phyloP scores from a whole-genome alignment of 2,329 filamentous ascomycete genomes.

The Didymella arachidicola region DNA sequence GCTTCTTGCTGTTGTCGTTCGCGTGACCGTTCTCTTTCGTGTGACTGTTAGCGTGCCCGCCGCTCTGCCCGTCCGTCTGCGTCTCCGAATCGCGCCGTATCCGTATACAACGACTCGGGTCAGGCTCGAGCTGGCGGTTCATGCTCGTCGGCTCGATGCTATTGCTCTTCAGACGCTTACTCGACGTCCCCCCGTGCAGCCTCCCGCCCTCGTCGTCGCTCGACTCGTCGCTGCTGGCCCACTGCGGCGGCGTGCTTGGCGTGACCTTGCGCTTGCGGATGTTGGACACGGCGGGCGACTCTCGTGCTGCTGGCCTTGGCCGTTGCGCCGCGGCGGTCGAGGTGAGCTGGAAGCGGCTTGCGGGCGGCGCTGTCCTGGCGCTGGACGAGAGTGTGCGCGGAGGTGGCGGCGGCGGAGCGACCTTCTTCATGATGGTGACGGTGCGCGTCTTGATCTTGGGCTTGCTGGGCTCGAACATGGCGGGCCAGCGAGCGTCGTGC shows the following conservation, averaged over 20 bases:
- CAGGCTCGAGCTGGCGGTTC: conserved; percentile 49
- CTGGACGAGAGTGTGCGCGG: conserved; percentile 7
- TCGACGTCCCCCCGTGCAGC: conserved; percentile 36
- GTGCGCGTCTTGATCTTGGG: conserved; percentile 47
- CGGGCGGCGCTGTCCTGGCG: conserved; percentile 29
- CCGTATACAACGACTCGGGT: conserved; percentile 45
- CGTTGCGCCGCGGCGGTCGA: conserved; percentile 23
- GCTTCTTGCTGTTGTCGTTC: conserved; percentile 16
- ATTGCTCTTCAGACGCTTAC: conserved; percentile 47
- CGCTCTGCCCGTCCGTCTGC: not conserved
- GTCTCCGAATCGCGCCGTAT: conserved; percentile 28
- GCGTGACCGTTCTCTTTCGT: conserved; percentile 9
- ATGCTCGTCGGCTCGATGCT: conserved; percentile 48
- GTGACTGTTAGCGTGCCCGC: conserved; percentile 17
- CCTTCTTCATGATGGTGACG: conserved; percentile 42
- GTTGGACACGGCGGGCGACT: conserved; percentile 40
- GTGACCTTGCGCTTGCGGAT: conserved; percentile 46
- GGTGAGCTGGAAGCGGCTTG: conserved; percentile 41
- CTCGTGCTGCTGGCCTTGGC: conserved; percentile 26
- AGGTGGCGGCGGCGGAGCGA: conserved; percentile 20
- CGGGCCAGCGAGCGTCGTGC: conserved; percentile 15
- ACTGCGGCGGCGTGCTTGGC: conserved; percentile 46
- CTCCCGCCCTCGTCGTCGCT: conserved; percentile 40
- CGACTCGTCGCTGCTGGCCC: conserved; percentile 44
- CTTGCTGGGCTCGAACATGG: conserved; percentile 43